A percentile compares a stretch with the other conserved stretches of the same genome.
Evolutionary conservation across 1,284 basidiomycete genomes (phyloP).

Genomic region (Ustilago loliicola): DNA sequence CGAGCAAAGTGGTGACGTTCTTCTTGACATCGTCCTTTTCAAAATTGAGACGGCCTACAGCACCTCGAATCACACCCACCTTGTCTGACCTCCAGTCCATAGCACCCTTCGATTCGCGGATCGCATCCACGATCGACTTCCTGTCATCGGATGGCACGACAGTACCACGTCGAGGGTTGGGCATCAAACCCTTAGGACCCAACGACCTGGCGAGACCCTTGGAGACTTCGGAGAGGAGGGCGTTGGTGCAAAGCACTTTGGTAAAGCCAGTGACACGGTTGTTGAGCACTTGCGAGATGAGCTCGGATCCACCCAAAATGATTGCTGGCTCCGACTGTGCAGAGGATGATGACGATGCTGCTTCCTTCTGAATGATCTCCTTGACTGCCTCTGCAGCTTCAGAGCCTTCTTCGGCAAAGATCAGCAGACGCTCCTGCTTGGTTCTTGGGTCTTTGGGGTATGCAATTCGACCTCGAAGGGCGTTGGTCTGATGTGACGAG

Average conservation of each 20-base stretch:
- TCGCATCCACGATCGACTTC: constrained; percentile 74
- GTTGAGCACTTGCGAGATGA: constrained; percentile 63
- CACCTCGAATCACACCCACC: constrained; percentile 82
- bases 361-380: constrained; percentile 39
- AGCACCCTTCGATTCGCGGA: constrained; percentile 83
- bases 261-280: constrained; percentile 72
- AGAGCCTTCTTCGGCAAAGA: constrained; percentile 67
- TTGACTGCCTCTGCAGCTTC: constrained; percentile 59
- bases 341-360: constrained; percentile 26
- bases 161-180: constrained; percentile 90
- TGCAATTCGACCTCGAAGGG: constrained; percentile 65
- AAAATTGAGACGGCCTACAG: constrained; percentile 75
- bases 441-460: constrained; percentile 62
- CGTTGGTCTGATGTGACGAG: constrained; percentile 66
- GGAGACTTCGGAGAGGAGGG: constrained; percentile 80
- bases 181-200: constrained; percentile 95
- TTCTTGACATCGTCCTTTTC: constrained; percentile 80
- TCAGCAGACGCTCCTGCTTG: constrained; percentile 64
- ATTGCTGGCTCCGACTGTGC: constrained; percentile 34
- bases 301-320: constrained; percentile 64
- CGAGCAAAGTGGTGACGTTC: constrained; percentile 84
- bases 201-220: constrained; percentile 84
- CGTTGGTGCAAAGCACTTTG: constrained; percentile 84
- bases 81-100: constrained; percentile 95
- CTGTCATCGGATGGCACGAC: constrained; percentile 85